A percentile compares a stretch with the other conserved stretches of the same genome.
Conservation (phyloP, 1,284 basidiomycete species). For the Ceratobasidium sp. region DNA sequence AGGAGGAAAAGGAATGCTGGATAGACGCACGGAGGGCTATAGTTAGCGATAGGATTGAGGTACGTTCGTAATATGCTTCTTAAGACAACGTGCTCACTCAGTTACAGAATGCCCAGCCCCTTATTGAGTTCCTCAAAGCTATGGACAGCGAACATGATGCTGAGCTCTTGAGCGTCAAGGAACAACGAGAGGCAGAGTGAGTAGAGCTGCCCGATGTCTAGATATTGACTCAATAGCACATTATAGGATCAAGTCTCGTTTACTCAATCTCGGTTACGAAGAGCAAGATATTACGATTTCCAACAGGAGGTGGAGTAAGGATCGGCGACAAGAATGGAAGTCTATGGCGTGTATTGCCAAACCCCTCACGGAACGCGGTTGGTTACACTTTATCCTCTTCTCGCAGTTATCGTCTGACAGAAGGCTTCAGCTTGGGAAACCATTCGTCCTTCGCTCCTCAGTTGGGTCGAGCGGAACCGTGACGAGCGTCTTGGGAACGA, state of each 20-base stretch:
- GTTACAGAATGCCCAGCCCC: conserved; percentile 1
- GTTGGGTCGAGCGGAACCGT: neutral
- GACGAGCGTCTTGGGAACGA: neutral
- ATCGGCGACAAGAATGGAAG: neutral
- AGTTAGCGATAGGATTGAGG: neutral
- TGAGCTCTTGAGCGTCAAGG: neutral
- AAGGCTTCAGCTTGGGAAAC: neutral
- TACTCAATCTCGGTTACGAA: conserved; percentile 12
- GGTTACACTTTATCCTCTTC: neutral
- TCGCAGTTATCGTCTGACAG: neutral
- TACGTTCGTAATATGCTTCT: neutral
- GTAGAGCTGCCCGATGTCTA: neutral
- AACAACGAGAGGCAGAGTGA: neutral
- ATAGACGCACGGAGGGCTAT: neutral
- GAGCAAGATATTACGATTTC: neutral
- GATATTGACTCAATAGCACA: too few species aligned
- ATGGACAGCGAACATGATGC: neutral
- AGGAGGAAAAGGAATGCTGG: neutral
- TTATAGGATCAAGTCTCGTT: conserved; percentile 19
- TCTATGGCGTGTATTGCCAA: neutral
- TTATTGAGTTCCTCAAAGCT: neutral
- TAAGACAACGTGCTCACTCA: neutral
- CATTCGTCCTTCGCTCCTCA: neutral
- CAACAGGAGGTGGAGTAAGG: too few species aligned
- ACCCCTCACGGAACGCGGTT: conserved; percentile 5